Evolutionary conservation across 2,329 filamentous ascomycete species (phyloP).

Genomic region (Exutisphaerella laricina): DNA sequence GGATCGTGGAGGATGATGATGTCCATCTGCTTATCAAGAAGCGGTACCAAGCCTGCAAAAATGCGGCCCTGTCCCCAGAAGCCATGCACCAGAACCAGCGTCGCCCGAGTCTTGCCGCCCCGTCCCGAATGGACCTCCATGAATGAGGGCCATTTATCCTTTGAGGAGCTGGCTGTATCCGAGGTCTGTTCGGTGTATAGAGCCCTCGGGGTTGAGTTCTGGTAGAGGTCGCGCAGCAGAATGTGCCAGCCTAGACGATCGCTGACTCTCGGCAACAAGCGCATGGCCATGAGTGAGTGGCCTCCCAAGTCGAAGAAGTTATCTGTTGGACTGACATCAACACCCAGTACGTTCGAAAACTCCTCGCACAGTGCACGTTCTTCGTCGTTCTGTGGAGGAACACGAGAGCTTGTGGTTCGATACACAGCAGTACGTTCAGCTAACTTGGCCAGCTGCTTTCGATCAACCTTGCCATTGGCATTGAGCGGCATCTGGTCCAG

Average conservation of each 20-base stretch:
- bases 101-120: slow-evolving; percentile 1
- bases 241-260: slow-evolving; percentile 7
- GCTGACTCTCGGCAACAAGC: slow-evolving; percentile 2
- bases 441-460: slow-evolving; percentile 4
- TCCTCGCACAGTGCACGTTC: slow-evolving; percentile 9
- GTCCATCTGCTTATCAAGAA: slow-evolving; percentile 3
- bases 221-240: slow-evolving; percentile 6
- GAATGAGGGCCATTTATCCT: slow-evolving; percentile 4
- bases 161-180: neutral
- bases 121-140: slow-evolving; percentile 4
- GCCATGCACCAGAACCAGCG: slow-evolving; percentile 7
- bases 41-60: neutral
- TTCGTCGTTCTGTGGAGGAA: slow-evolving; percentile 2
- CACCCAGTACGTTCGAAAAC: slow-evolving; percentile 7
- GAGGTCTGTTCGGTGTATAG: slow-evolving; percentile 1
- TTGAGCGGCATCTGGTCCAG: slow-evolving; percentile 6
- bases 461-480: slow-evolving; percentile 9
- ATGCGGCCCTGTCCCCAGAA: slow-evolving; percentile 9
- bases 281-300: slow-evolving; percentile 9
- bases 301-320: slow-evolving; percentile 8
- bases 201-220: slow-evolving; percentile 7
- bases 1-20: slow-evolving; percentile 8
- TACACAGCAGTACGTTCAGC: neutral
- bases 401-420: neutral
- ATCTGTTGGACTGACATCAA: slow-evolving; percentile 2